Evolutionary conservation across 2,329 filamentous ascomycete species (phyloP).

Genomic region (Aspergillus sclerotialis): DNA sequence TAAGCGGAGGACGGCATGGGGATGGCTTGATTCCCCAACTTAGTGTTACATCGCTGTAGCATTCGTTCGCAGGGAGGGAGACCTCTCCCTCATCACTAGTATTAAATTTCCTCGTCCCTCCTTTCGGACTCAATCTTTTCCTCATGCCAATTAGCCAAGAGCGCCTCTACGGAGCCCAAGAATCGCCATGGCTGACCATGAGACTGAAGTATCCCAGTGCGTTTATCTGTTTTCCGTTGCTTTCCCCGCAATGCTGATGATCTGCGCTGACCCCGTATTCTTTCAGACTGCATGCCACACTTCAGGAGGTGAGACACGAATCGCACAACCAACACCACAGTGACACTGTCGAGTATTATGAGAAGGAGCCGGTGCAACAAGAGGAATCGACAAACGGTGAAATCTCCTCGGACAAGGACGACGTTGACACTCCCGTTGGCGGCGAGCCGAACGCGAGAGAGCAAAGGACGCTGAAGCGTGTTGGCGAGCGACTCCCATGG

Average conservation of each 20-base stretch:
- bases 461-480: not conserved
- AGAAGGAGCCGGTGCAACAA: not conserved
- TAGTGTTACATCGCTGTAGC: not conserved
- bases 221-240: too few relatives aligned
- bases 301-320: not conserved
- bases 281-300: not conserved
- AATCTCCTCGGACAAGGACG: not conserved
- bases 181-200: not conserved
- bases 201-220: not conserved
- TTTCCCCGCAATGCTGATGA: not conserved
- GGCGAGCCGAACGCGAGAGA: not conserved
- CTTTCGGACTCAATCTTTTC: not conserved
- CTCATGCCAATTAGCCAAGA: not conserved
- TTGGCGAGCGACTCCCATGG: not conserved
- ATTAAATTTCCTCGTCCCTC: not conserved
- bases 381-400: not conserved
- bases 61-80: too few relatives aligned
- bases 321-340: not conserved
- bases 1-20: not conserved
- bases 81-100: not conserved
- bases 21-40: not conserved
- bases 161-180: not conserved
- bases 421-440: not conserved
- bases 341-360: not conserved
- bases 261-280: not conserved